phyloP scores from a whole-genome alignment of 2,329 filamentous ascomycete genomes.

The Mariannaea elegans region DNA sequence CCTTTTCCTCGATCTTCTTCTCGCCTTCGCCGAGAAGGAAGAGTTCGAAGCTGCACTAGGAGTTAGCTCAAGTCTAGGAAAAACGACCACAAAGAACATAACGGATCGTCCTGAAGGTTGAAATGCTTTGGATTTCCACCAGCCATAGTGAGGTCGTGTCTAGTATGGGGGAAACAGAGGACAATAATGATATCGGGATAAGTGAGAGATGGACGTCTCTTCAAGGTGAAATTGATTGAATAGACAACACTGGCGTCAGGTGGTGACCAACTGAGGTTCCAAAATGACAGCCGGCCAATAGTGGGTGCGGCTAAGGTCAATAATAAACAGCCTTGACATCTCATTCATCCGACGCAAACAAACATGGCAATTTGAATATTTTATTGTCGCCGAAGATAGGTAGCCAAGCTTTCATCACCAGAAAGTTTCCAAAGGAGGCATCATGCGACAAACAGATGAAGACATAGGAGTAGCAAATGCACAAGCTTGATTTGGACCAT shows the following conservation, averaged over 20 bases:
- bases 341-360: background rate
- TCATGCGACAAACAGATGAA: background rate
- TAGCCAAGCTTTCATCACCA: too few relatives aligned
- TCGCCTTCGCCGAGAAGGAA: conserved; percentile 89
- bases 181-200: background rate
- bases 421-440: background rate
- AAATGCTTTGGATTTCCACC: conserved; percentile 50
- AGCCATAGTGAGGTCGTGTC: conserved; percentile 41
- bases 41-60: conserved; percentile 79
- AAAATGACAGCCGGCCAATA: background rate
- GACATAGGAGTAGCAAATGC: background rate
- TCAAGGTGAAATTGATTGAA: background rate
- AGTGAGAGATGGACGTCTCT: background rate
- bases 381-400: too few relatives aligned
- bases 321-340: background rate
- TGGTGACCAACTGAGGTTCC: background rate
- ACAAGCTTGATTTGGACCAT: background rate
- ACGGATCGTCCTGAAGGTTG: conserved; percentile 49
- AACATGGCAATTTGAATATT: background rate
- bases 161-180: background rate
- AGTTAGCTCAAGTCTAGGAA: conserved; percentile 32
- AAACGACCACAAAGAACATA: conserved; percentile 36
- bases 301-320: background rate
- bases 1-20: conserved; percentile 90
- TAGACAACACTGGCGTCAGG: background rate